Evolutionary conservation across 306 rosid genomes (phyloP).

Genomic region (Elaeagnus macrophylla): DNA sequence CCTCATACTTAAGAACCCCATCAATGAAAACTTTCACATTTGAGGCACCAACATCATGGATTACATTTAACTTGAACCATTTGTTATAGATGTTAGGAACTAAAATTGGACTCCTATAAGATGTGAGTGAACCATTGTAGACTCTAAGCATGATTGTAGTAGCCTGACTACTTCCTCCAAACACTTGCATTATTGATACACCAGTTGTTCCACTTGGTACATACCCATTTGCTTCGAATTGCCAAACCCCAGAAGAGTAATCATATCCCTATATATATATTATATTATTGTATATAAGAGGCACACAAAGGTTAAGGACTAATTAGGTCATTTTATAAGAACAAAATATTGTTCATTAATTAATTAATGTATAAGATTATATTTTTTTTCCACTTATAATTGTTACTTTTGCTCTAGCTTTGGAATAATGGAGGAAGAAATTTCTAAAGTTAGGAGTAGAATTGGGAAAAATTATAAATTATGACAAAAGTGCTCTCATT

Average conservation of each 20-base stretch:
- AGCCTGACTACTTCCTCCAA: constrained; percentile 12
- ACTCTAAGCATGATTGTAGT: constrained; percentile 37
- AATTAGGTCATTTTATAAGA: too few species aligned
- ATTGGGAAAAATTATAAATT: too few species aligned
- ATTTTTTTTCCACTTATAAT: too few species aligned
- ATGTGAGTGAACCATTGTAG: constrained; percentile 28
- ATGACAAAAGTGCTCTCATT: too few species aligned
- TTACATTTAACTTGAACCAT: constrained; percentile 35
- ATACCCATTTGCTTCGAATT: constrained; percentile 45
- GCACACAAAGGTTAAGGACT: too few species aligned
- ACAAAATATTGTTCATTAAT: too few species aligned
- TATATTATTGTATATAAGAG: too few species aligned
- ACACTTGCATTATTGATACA: constrained; percentile 30
- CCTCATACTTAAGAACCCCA: constrained; percentile 3
- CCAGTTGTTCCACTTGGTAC: constrained; percentile 39
- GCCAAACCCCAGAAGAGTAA: constrained; percentile 41
- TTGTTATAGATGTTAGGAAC: constrained; percentile 28
- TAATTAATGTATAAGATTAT: too few species aligned
- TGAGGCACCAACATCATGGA: constrained; percentile 32
- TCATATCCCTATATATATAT: constrained; percentile 32
- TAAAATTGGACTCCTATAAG: constrained; percentile 18
- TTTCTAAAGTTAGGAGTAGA: too few species aligned
- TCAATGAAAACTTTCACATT: constrained; percentile 15
- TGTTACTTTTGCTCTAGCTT: too few species aligned
- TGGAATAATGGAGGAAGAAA: too few species aligned